Conservation (phyloP, 495 filamentous ascomycete species). For the Tuber microsphaerosporum region DNA sequence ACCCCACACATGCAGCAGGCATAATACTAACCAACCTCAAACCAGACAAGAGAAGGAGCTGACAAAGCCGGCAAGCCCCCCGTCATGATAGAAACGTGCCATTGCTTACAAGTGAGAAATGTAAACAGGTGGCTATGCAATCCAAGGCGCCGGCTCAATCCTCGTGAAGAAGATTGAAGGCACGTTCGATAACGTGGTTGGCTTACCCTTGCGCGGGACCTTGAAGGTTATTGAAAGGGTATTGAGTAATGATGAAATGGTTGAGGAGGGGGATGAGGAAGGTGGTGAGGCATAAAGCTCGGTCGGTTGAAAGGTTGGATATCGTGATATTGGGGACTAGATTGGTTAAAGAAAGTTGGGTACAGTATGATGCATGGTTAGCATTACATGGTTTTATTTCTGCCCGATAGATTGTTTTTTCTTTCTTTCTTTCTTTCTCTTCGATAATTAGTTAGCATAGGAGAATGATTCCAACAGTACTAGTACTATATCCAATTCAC, state of each 20-base stretch:
- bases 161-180: conserved; percentile 84
- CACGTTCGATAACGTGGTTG: conserved; percentile 87
- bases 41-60: conserved; percentile 74
- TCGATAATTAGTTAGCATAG: neutral
- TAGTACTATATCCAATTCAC: neutral
- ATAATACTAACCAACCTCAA: neutral
- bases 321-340: neutral
- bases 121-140: conserved; percentile 64
- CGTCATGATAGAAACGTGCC: neutral
- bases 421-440: neutral
- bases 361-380: neutral
- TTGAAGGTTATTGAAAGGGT: conserved; percentile 80
- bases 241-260: conserved; percentile 52
- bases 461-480: neutral
- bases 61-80: conserved; percentile 66
- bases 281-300: conserved; percentile 7
- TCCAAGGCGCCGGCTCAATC: conserved; percentile 81
- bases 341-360: neutral
- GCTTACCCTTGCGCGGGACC: conserved; percentile 76
- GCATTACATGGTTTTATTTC: conserved; percentile 5
- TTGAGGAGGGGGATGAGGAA: conserved; percentile 42
- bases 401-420: neutral
- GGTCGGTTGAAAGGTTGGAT: neutral
- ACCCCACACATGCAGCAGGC: neutral
- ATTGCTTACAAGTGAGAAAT: neutral